A percentile compares a stretch with the other conserved stretches of the same genome.
Conservation (phyloP, 371 early-diverging fungal species). For the Syncephalastrum monosporum region DNA sequence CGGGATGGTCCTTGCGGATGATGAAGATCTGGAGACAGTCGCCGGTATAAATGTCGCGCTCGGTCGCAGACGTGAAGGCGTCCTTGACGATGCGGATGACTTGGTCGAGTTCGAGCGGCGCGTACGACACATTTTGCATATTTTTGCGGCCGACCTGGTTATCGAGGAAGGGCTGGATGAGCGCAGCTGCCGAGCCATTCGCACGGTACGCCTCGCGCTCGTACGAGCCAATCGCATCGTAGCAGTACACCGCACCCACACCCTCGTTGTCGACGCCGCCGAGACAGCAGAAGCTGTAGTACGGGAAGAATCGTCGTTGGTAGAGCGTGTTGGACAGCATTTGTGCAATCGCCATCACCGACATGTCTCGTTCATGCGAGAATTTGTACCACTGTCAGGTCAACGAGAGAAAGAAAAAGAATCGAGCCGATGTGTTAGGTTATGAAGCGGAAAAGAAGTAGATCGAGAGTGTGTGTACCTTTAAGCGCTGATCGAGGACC, state of each 20-base stretch:
- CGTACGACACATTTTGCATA: conserved; percentile 41
- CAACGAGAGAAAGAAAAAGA: neutral
- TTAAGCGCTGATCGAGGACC: conserved; percentile 82
- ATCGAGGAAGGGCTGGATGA: conserved; percentile 99
- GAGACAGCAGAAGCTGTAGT: conserved; percentile 91
- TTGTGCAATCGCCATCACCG: conserved; percentile 88
- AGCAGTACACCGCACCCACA: conserved; percentile 89
- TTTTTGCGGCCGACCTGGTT: conserved; percentile 82
- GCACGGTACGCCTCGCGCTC: conserved; percentile 82
- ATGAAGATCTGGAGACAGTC: conserved; percentile 96
- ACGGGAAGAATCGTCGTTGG: conserved; percentile 97
- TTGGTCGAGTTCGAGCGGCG: conserved; percentile 58
- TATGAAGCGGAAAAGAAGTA: neutral
- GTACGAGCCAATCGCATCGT: conserved; percentile 97
- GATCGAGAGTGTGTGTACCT: conserved; percentile 51
- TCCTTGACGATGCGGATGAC: conserved; percentile 89
- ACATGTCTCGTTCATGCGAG: conserved; percentile 90
- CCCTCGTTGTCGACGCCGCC: conserved; percentile 94
- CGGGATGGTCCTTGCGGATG: conserved; percentile 75
- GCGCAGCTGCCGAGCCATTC: conserved; percentile 87
- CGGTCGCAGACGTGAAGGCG: conserved; percentile 97
- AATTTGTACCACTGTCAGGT: conserved; percentile 82
- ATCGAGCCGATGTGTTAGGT: neutral
- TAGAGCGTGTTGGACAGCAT: conserved; percentile 95
- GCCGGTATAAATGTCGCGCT: conserved; percentile 99